phyloP scores from a whole-genome alignment of 257 asterid species.

The Solanum medicagineum region DNA sequence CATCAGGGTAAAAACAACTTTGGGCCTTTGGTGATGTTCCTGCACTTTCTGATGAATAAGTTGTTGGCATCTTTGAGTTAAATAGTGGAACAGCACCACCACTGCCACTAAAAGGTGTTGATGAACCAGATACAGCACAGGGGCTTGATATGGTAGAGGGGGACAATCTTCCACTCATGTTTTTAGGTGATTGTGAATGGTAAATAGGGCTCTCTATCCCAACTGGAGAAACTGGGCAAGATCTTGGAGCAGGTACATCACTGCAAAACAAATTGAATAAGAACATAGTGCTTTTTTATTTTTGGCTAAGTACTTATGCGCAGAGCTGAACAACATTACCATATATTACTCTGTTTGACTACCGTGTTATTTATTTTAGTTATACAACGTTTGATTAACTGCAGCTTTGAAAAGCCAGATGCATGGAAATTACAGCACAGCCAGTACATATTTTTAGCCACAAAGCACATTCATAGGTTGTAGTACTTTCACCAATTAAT shows the following conservation, averaged over 20 bases:
- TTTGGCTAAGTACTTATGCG: not conserved
- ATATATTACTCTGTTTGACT: not conserved
- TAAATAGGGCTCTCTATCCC: not conserved
- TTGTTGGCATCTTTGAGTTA: not conserved
- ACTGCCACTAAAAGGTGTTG: constrained; percentile 6
- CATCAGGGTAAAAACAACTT: constrained; percentile 1
- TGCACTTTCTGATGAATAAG: not conserved
- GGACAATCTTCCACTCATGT: constrained; percentile 12
- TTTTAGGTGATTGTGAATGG: constrained; percentile 6
- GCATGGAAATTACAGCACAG: not conserved
- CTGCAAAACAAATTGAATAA: not conserved
- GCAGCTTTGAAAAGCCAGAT: not conserved
- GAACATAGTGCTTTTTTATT: not conserved
- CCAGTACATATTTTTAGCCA: not conserved
- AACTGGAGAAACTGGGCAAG: not conserved
- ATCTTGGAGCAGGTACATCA: not conserved
- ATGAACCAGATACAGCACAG: constrained; percentile 7
- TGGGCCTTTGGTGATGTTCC: not conserved
- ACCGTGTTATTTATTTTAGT: not conserved
- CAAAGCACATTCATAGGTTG: not conserved
- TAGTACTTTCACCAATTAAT: not conserved
- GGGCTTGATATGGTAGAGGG: constrained; percentile 5
- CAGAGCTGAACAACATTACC: not conserved
- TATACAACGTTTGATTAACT: not conserved
- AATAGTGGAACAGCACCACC: not conserved